Conservation (phyloP, 495 filamentous ascomycete species). For the Podospora bellae-mahoneyi region DNA sequence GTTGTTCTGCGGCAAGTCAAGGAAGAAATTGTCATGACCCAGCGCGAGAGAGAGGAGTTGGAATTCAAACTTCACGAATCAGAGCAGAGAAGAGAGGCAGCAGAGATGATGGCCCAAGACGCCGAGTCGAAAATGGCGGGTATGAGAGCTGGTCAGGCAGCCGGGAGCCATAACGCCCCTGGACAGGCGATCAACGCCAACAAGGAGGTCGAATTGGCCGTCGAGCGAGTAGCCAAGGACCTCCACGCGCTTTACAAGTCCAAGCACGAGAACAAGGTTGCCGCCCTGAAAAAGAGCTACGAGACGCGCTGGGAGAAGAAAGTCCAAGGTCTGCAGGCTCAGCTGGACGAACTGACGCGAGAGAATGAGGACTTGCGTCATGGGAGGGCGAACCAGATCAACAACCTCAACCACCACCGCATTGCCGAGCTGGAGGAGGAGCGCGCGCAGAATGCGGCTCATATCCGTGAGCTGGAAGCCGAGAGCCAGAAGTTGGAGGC, state of each 20-base stretch:
- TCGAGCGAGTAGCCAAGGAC: constrained; percentile 86
- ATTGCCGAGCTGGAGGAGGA: constrained; percentile 45
- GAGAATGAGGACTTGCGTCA: constrained; percentile 72
- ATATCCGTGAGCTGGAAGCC: constrained; percentile 57
- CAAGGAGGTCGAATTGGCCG: constrained; percentile 73
- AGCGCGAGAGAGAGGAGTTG: constrained; percentile 72
- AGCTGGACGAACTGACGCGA: constrained; percentile 60
- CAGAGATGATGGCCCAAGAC: constrained; percentile 62
- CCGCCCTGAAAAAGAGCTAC: constrained; percentile 91
- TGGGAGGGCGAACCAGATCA: constrained; percentile 60
- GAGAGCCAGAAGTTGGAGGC: constrained; percentile 67
- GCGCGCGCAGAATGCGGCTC: constrained; percentile 47
- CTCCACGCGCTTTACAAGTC: constrained; percentile 90
- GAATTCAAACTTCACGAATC: constrained; percentile 67
- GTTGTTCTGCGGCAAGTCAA: constrained; percentile 70
- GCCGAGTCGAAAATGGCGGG: constrained; percentile 70
- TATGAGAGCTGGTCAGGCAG: constrained; percentile 54
- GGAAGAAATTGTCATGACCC: constrained; percentile 72
- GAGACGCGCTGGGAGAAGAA: constrained; percentile 86
- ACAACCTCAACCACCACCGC: constrained; percentile 49
- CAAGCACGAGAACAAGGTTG: constrained; percentile 94
- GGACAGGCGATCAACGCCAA: constrained; percentile 27
- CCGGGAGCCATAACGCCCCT: constrained; percentile 25
- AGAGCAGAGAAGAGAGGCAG: constrained; percentile 64
- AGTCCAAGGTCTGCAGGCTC: constrained; percentile 66